Evolutionary conservation across 192 early-diverging fungal genomes (phyloP), one percentile per base, ranked within the genome.

Genomic region (Mortierella claussenii): DNA sequence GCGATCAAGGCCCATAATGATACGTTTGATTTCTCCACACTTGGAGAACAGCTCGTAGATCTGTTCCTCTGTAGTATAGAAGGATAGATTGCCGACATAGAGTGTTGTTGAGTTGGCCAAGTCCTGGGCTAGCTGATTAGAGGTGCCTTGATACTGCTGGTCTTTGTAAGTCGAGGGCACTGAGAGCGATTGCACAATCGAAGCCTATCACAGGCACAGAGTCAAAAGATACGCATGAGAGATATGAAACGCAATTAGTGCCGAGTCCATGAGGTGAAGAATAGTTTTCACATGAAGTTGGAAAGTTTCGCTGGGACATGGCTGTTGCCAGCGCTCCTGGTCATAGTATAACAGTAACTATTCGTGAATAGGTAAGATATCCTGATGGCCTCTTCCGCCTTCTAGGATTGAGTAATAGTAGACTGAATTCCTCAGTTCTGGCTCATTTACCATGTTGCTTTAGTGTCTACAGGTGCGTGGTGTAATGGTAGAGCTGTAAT

Each of bases 41-140:
- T 97, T 97, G 18, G 94, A 91, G 76, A 99, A 99, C 18, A 99
- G 81, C 74, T 96, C 95, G 75, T 96, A 93, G 24, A 99, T 90
- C 79, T 99, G 97, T 85, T 99, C 97, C 82, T 99, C 97, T 0
- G 96, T 97, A 2, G 96, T 99, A 85, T 90, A 99, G 67, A 98
- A 99, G 20, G 96, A 97, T 37, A 99, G 80, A 81, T 99, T 99
- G 49, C 97, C 97, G 13, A 99, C 90, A 64, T 99, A 99, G 34
- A 99, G 87, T 23, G 97, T 98, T 0, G 93, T 84, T 3, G 93
- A 89, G 27, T 60, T 78, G 6, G 84, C 75, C 20, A 87, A 76
- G 55, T 90, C 80, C 54, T 85, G 75, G 18, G 81, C 80, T 26
- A 85, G 62, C 66, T 83, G 76, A 49, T 64, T 79, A 8, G 81